These are phyloP conservation scores for Pseudovirgaria hyperparasitica DNA, from an alignment of 2,329 filamentous ascomycete species.

Conservation along the genomic window DNA sequence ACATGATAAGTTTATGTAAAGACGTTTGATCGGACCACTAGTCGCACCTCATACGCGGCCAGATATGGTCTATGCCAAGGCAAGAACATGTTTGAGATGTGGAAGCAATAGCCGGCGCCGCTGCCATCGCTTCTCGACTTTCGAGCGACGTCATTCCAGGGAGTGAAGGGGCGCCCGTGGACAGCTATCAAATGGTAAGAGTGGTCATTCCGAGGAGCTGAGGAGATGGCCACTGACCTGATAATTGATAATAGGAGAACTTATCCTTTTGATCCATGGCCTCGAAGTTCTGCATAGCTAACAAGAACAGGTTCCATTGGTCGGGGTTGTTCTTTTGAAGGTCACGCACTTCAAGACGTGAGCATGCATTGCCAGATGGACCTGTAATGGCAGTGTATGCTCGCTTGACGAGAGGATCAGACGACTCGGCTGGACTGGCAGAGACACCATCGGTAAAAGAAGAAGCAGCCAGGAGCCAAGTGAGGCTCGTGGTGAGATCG, in stretches of 20 bases:
- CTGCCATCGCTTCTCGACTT: slow-evolving; percentile 38
- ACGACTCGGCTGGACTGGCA: too few species aligned
- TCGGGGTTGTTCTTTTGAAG: slow-evolving; percentile 46
- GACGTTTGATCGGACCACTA: not conserved
- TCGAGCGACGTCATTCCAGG: slow-evolving; percentile 41
- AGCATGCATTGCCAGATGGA: slow-evolving; percentile 17
- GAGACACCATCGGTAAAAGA: too few species aligned
- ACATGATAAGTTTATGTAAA: slow-evolving; percentile 2
- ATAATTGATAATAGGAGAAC: slow-evolving; percentile 67
- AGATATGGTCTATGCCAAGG: slow-evolving; percentile 79
- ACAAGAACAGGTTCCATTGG: slow-evolving; percentile 64
- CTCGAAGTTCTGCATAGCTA: slow-evolving; percentile 63
- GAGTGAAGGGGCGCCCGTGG: slow-evolving; percentile 57
- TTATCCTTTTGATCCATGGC: slow-evolving; percentile 48
- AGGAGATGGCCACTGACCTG: slow-evolving; percentile 38
- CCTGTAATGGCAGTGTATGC: slow-evolving; percentile 16
- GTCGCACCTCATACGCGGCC: slow-evolving; percentile 42
- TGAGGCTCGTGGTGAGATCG: too few species aligned
- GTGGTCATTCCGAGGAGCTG: not conserved
- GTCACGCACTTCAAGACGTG: slow-evolving; percentile 54
- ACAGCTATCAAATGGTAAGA: slow-evolving; percentile 43
- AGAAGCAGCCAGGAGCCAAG: too few species aligned
- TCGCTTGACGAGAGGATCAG: too few species aligned
- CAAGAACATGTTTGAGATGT: slow-evolving; percentile 63
- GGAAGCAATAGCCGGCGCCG: slow-evolving; percentile 58